Percentiles rank a stretch among this genome's conserved stretches.
Evolutionary conservation across 768 basidiomycete species (phyloP).

Genomic region (Lactarius evosmus): DNA sequence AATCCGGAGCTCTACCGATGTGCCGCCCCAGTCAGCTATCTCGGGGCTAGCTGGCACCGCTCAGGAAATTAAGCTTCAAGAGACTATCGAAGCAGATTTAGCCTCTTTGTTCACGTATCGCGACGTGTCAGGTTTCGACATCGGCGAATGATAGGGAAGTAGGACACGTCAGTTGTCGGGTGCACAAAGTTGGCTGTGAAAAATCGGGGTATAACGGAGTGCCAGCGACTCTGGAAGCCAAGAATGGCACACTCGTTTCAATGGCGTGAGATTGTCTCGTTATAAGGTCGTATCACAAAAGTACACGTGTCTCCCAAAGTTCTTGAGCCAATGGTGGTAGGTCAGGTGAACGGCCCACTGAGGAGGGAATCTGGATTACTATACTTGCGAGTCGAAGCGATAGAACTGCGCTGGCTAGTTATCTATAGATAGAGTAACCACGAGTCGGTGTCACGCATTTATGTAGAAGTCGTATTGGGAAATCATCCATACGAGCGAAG

Average conservation of each 20-base stretch:
- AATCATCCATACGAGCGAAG: constrained; percentile 82
- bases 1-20: background rate
- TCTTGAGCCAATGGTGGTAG: background rate
- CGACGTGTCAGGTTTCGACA: constrained; percentile 6
- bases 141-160: background rate
- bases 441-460: constrained; percentile 27
- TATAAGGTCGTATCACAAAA: background rate
- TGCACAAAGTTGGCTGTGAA: background rate
- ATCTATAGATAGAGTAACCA: background rate
- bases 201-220: background rate
- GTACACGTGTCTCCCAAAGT: background rate
- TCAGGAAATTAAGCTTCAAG: constrained; percentile 6
- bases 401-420: background rate
- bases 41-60: background rate
- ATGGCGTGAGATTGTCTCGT: background rate
- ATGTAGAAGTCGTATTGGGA: constrained; percentile 80
- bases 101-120: background rate
- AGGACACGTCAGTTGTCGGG: background rate
- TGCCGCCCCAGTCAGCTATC: background rate
- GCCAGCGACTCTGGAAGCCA: background rate
- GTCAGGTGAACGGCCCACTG: background rate
- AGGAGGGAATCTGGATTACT: background rate
- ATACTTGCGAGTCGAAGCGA: background rate
- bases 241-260: background rate
- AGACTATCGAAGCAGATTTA: background rate